Percentiles rank a stretch among this genome's conserved stretches.
Conservation (phyloP, 2,329 filamentous ascomycete genomes). For the Sporothrix euskadiensis region DNA sequence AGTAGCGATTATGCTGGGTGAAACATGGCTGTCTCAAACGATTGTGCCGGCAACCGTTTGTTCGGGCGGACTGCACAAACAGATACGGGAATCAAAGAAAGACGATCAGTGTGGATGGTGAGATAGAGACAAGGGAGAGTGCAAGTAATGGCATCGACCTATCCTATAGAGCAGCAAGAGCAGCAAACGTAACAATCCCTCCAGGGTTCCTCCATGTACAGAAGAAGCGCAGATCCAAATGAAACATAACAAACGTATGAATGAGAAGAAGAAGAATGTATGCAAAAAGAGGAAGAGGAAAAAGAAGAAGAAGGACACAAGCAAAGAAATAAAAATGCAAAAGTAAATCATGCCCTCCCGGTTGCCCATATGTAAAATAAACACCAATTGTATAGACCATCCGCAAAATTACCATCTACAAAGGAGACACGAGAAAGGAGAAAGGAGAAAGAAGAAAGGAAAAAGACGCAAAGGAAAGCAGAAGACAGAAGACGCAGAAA, state of each 20-base stretch:
- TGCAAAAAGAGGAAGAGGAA: neutral
- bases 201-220: slow-evolving; percentile 1
- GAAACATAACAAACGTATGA: neutral
- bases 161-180: slow-evolving; percentile 8
- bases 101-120: neutral
- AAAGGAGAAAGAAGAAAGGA: neutral
- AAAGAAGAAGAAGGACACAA: neutral
- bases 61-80: neutral
- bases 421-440: neutral
- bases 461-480: neutral
- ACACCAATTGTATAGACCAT: slow-evolving; percentile 7
- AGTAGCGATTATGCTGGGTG: slow-evolving; percentile 4
- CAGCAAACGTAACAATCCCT: neutral
- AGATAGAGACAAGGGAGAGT: neutral
- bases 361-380: slow-evolving; percentile 18
- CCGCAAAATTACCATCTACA: slow-evolving; percentile 15
- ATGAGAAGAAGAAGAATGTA: neutral
- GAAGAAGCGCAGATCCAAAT: neutral
- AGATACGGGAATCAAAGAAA: neutral
- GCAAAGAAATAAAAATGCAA: slow-evolving; percentile 3
- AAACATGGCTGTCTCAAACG: slow-evolving; percentile 20
- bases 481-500: neutral
- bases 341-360: neutral
- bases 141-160: slow-evolving; percentile 15
- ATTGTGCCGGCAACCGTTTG: neutral